Base-by-base conservation (phyloP, 768 basidiomycete genomes). In the Tylopilus subfusipes region DNA sequence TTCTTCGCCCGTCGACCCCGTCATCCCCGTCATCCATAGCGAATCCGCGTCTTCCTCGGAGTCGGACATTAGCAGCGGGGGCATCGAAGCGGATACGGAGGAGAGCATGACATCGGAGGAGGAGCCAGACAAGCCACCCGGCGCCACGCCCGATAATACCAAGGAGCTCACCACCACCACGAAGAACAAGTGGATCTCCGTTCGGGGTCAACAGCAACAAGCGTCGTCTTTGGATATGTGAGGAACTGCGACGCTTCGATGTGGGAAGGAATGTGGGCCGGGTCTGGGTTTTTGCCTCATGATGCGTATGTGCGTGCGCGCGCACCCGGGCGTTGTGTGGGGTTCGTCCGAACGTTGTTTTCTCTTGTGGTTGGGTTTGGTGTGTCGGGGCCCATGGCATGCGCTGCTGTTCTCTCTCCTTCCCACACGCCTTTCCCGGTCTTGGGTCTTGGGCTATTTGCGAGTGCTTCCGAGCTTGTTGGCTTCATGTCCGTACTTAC, bases 161-260 rank as follows among this genome's bases (percentile, higher is more conserved):
- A 67, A 65, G 52, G 69, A 75, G 38, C 29, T 13, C 3, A 22
- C 39, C 21, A 40, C 59, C 43, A 68, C 71, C 62, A n/a, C n/a
- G n/a, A 81, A 79, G 66, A 88, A 90, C 64, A 88, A 86, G 66
- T 91, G 89, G 89, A 82, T 90, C 47, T 75, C 86, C 19, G 83
- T 91, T 67, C 86, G 88, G 69, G 77, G 77, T 22, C 73, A 81
- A 55, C 57, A 67, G 22, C 73, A 81, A 55, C 48, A 59, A 19
- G 36, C 54, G 24, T 47, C 52, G 10, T 52, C 60, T 30, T 45
- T 21, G 30, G 67, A 63, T 0, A 53, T 52, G 0, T 67, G 34
- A 59, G 30, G n/a, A n/a, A n/a, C n/a, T n/a, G n/a, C 22, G 36
- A 18, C 36, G 36, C 36, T 14, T 21, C 19, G 10, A 10, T 10